Evolutionary conservation across 805 yeast species (phyloP).

Genomic region (Saturnispora kantuleensis): DNA sequence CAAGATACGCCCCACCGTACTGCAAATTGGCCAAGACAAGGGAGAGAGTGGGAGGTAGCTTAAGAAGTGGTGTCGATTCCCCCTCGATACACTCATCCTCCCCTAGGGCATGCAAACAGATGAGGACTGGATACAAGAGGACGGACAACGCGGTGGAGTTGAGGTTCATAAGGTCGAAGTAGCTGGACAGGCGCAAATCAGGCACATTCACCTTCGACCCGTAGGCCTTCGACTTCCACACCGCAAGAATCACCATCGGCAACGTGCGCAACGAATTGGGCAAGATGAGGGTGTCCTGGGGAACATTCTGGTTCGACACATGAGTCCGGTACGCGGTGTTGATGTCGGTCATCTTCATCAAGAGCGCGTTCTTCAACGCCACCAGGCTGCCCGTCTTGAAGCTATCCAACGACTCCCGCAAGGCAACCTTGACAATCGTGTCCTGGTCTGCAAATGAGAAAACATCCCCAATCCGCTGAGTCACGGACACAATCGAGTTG

Average conservation of each 20-base stretch:
- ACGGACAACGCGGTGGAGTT: slow-evolving; percentile 48
- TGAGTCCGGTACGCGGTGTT: slow-evolving; percentile 47
- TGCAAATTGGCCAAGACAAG: slow-evolving; percentile 34
- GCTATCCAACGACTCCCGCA: slow-evolving; percentile 37
- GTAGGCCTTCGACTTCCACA: slow-evolving; percentile 60
- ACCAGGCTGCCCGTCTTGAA: slow-evolving; percentile 31
- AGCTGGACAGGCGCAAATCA: slow-evolving; percentile 55
- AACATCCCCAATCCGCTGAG: slow-evolving; percentile 62
- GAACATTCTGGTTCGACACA: slow-evolving; percentile 33
- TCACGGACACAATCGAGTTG: slow-evolving; percentile 72
- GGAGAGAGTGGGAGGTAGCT: slow-evolving; percentile 40
- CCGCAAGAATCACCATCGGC: slow-evolving; percentile 55
- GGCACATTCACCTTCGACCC: slow-evolving; percentile 40
- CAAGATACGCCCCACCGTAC: slow-evolving; percentile 67
- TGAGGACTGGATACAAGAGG: slow-evolving; percentile 71
- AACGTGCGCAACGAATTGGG: slow-evolving; percentile 74
- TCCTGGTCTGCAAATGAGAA: slow-evolving; percentile 77
- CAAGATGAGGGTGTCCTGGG: slow-evolving; percentile 58
- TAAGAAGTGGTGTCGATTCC: slow-evolving; percentile 32
- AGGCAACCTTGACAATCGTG: slow-evolving; percentile 41
- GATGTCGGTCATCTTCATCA: slow-evolving; percentile 39
- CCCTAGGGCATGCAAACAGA: slow-evolving; percentile 57
- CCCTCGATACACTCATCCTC: slow-evolving; percentile 48
- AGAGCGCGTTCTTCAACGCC: slow-evolving; percentile 25
- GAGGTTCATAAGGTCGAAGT: slow-evolving; percentile 40